Percentiles rank a stretch among this genome's conserved stretches.
Conservation (phyloP, 2,329 filamentous ascomycete genomes). For the Claviceps citrina region DNA sequence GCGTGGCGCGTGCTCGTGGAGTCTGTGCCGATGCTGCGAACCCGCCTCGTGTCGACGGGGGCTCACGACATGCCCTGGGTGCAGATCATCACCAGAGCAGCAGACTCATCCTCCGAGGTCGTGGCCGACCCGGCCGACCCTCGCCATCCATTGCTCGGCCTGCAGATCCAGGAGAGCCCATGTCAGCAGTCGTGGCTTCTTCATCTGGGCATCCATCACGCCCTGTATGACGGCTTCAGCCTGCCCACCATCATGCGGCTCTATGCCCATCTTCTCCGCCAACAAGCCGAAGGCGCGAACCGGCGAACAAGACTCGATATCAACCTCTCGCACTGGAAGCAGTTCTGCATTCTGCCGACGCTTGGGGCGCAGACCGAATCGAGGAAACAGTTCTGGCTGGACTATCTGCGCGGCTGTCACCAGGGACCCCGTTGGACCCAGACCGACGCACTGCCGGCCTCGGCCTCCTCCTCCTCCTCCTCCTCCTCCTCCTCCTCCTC, state of each 20-base stretch:
- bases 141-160: constrained; percentile 12
- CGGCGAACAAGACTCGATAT: neutral
- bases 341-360: constrained; percentile 8
- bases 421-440: neutral
- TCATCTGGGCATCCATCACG: constrained; percentile 60
- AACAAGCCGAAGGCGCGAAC: too few relatives aligned
- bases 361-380: constrained; percentile 3
- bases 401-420: constrained; percentile 19
- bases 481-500: too few relatives aligned
- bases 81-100: constrained; percentile 39
- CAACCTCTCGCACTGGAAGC: constrained; percentile 15
- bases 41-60: constrained; percentile 42
- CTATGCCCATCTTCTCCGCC: constrained; percentile 6
- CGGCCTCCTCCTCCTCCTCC: too few relatives aligned
- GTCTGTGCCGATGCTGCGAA: constrained; percentile 51
- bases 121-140: neutral
- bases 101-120: too few relatives aligned
- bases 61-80: constrained; percentile 36
- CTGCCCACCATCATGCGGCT: constrained; percentile 44
- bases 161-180: constrained; percentile 8
- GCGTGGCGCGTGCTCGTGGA: constrained; percentile 48
- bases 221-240: constrained; percentile 75
- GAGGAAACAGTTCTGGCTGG: constrained; percentile 25
- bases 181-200: constrained; percentile 14
- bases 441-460: neutral